Evolutionary conservation across 1,139 yeast genomes (phyloP), one percentile per base, ranked within the genome.

Genomic region (Zhuliangozyma parablackwelliae): DNA sequence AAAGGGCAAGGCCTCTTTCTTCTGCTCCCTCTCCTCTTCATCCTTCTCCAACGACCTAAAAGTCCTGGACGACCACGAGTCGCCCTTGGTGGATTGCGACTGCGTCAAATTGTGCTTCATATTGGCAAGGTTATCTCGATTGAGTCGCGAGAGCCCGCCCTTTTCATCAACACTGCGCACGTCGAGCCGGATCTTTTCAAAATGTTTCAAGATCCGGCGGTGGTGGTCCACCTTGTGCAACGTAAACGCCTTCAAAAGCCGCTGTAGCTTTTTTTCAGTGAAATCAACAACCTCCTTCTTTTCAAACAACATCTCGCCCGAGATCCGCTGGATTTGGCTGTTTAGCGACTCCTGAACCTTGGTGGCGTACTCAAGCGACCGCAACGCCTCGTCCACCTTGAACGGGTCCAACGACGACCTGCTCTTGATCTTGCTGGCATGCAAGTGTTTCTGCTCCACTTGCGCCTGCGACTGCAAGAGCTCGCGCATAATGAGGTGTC

Each of bases 401-500:
- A 84, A 61, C 0, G 97, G 96, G 53, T 85, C 92, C 37, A 88
- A 80, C 35, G 86, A 78, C 21, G 89, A 68, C 46, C 82, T 84
- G 43, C 77, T 80, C 51, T 87, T 83, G 38, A 90, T 71, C 48
- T 82, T 82, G 24, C 84, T 76, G 1, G 95, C 95, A 10, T 78
- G 73, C 35, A 78, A 75, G 50, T 87, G 95, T 51, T 80, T 85
- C 23, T 78, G 61, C 48, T 75, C 78, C 2, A 96, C 79, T 42
- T 72, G 78, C 6, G 80, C 76, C 53, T 90, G 95, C 1, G 97
- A 94, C 50, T 79, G 85, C 21, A 78, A 55, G 36, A 88, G 67
- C 48, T 94, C 98, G 39, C 97, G 72, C 96, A 92, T 92, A 33
- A 92, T 64, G 39, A 92, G 68, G 59, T 94, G 96, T 40, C 98